Base-by-base conservation (phyloP, 2,329 filamentous ascomycete species). In the Epicoccum sorghinum region DNA sequence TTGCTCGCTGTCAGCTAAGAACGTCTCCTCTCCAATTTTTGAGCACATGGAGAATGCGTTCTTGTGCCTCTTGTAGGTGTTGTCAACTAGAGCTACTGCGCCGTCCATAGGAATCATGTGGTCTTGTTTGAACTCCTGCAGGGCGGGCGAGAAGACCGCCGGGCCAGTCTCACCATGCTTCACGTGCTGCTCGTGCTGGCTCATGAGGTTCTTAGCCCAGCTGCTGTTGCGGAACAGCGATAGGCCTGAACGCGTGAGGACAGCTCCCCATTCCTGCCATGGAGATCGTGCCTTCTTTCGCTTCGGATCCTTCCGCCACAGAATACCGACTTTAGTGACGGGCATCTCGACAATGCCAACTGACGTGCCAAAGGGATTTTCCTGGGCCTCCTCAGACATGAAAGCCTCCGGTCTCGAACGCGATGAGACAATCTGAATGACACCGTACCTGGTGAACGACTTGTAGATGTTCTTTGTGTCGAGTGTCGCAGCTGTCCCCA, bases 211-310 rank as follows among this genome's bases (percentile, higher is more conserved):
- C 75, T 96, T 98, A 30, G 96, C 87, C 93, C 95, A 99, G 18
- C 87, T 82, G 4, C 91, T 89, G 71, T 98, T 97, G 53, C 91
- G 88, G 79, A 98, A 99, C 74, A 99, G 91, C 74, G 97, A 99
- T 7, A 99, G 83, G 69, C 97, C 93, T 5, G 95, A 96, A n/a
- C 93, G 91, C 0, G 95, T 99, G 27, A 99, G 82, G 54, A 99
- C 89, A 23, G 92, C 95, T 47, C 95, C 95, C 95, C 95, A 99
- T 81, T 99, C 95, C 71, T 97, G 93, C 95, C 95, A 99, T 1
- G 95, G 93, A 9, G 93, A 97, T 38, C 93, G 85, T 0, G 92
- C 89, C 75, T 96, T 96, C 77, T 95, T 93, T 77, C 93, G 96
- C 78, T 96, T 97, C 1, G 83, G 79, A 60, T 96, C 92, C 72